Percentiles rank a stretch among this genome's conserved stretches.
phyloP scores from a whole-genome alignment of 495 filamentous ascomycete species.

The Lasiosphaeris hirsuta region DNA sequence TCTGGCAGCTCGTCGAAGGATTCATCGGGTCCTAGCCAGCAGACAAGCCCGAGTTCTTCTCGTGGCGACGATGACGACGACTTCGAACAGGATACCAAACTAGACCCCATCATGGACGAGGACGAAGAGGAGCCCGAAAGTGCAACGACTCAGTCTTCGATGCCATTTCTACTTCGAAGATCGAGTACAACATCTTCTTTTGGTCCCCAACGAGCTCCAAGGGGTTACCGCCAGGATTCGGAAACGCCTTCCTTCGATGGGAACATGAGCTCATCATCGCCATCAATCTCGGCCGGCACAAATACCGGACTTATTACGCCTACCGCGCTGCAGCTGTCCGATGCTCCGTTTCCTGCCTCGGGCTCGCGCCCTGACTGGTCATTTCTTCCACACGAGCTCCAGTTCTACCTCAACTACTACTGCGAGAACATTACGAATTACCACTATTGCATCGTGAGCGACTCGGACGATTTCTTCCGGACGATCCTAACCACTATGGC shows the following conservation, averaged over 20 bases:
- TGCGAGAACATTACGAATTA: constrained; percentile 68
- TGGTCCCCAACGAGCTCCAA: constrained; percentile 28
- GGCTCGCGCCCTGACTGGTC: constrained; percentile 40
- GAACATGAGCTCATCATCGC: constrained; percentile 48
- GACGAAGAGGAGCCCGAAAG: constrained; percentile 51
- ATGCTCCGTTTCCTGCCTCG: constrained; percentile 20
- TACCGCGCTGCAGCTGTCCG: constrained; percentile 25
- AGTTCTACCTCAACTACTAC: constrained; percentile 77
- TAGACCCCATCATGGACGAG: constrained; percentile 66
- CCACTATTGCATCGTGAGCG: constrained; percentile 74
- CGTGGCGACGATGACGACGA: constrained; percentile 53
- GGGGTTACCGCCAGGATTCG: constrained; percentile 38
- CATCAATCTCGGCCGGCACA: constrained; percentile 43
- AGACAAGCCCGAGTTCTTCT: constrained; percentile 47
- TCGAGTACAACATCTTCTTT: constrained; percentile 43
- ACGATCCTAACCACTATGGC: constrained; percentile 67
- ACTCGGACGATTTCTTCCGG: constrained; percentile 67
- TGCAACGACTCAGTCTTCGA: constrained; percentile 32
- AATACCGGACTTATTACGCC: constrained; percentile 32
- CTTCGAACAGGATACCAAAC: constrained; percentile 45
- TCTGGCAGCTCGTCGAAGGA: constrained; percentile 46
- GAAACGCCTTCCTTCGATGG: constrained; percentile 51
- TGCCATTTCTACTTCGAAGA: constrained; percentile 40
- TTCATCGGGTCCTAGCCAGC: constrained; percentile 48
- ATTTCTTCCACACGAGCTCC: constrained; percentile 61